phyloP scores from a whole-genome alignment of 2,329 filamentous ascomycete genomes.

The Penicillium paneum region DNA sequence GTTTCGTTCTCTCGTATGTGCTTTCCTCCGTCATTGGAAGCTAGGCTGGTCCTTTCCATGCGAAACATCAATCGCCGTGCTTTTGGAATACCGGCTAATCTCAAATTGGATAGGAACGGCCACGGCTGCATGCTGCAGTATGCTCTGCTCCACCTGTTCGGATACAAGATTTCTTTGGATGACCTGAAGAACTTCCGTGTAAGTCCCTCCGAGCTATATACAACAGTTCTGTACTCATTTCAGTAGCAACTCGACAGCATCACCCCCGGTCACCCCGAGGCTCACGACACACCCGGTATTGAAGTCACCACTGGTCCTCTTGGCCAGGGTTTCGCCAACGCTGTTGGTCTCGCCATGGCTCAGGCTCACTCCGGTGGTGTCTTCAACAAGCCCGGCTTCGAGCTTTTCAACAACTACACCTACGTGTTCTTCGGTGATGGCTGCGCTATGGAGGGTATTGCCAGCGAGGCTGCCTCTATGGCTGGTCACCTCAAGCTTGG shows the following conservation, averaged over 20 bases:
- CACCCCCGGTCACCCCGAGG: conserved; percentile 93
- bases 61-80: not conserved
- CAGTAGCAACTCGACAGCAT: conserved; percentile 67
- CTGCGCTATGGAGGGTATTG: conserved; percentile 97
- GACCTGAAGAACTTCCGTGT: conserved; percentile 97
- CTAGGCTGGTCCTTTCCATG: not conserved
- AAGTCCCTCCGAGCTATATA: conserved; percentile 44
- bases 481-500: conserved; percentile 96
- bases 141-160: conserved; percentile 93
- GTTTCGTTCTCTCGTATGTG: conserved; percentile 97
- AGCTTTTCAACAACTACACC: conserved; percentile 93
- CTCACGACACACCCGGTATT: conserved; percentile 92
- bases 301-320: conserved; percentile 98
- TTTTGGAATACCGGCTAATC: not conserved
- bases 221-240: conserved; percentile 10
- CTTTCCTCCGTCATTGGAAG: not conserved
- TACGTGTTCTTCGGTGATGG: conserved; percentile 97
- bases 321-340: conserved; percentile 94
- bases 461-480: conserved; percentile 83
- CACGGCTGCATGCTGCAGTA: conserved; percentile 99
- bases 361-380: conserved; percentile 84
- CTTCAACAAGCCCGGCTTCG: conserved; percentile 96
- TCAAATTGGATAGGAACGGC: conserved; percentile 67
- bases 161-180: conserved; percentile 80
- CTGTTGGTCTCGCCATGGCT: conserved; percentile 95